Conservation (phyloP, 805 yeast genomes). For the Wickerhamiella shivajii region DNA sequence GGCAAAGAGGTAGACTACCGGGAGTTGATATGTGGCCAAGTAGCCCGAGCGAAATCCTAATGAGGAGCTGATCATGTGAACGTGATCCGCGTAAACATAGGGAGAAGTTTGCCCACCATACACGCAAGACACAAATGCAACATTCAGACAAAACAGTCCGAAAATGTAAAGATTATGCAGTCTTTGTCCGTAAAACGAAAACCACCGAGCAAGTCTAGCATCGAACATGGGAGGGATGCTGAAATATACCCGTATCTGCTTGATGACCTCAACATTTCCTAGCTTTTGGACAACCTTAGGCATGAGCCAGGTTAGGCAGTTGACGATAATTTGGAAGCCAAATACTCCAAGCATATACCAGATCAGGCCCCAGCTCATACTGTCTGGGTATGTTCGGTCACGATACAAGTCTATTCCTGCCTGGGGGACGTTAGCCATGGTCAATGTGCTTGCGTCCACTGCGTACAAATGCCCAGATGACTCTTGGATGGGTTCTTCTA, state of each 20-base stretch:
- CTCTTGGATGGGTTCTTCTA: no score
- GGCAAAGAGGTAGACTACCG: constrained; percentile 49
- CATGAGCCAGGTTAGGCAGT: constrained; percentile 7
- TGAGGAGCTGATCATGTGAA: constrained; percentile 1
- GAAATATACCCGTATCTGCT: constrained; percentile 4
- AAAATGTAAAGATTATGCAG: constrained; percentile 6
- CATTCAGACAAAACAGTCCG: neutral
- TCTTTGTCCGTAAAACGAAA: constrained; percentile 2
- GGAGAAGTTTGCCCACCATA: neutral
- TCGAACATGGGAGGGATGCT: constrained; percentile 6
- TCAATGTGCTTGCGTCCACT: neutral
- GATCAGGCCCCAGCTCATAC: constrained; percentile 8
- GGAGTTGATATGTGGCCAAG: constrained; percentile 25
- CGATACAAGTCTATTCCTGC: constrained; percentile 1
- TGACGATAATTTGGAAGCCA: constrained; percentile 6
- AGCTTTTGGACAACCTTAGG: constrained; percentile 1
- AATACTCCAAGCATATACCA: constrained; percentile 8
- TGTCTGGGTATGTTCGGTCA: constrained; percentile 1
- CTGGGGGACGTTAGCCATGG: neutral
- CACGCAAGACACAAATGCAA: neutral
- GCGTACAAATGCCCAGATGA: no score
- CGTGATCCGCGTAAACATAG: neutral
- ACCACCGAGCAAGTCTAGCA: neutral
- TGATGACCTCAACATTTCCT: neutral
- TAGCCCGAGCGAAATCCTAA: constrained; percentile 26